Percentiles rank a stretch among this genome's conserved stretches.
These are phyloP conservation scores for Aureobasidium zeae DNA, from an alignment of 2,329 filamentous ascomycete species.

Conservation along the genomic window DNA sequence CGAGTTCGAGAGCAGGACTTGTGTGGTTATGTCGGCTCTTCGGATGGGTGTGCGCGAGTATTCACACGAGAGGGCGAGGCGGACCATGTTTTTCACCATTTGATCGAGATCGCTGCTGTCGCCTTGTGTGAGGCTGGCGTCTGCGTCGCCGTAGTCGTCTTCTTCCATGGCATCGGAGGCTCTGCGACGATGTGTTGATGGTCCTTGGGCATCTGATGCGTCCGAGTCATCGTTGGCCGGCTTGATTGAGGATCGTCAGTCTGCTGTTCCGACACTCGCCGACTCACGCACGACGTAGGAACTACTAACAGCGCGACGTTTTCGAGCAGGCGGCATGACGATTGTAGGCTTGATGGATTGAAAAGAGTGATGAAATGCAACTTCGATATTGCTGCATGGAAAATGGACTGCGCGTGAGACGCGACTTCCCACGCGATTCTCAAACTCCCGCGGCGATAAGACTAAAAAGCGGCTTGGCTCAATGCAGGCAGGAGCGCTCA, in stretches of 20 bases:
- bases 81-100: slow-evolving; percentile 53
- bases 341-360: background rate
- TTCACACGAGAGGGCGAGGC: slow-evolving; percentile 52
- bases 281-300: no score
- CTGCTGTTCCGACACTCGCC: no score
- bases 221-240: slow-evolving; percentile 21
- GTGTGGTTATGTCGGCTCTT: slow-evolving; percentile 48
- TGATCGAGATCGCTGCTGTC: slow-evolving; percentile 30
- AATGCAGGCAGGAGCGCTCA: no score
- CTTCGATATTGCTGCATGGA: background rate
- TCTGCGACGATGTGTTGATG: slow-evolving; percentile 25
- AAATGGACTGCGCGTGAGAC: slow-evolving; percentile 1
- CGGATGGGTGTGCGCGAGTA: slow-evolving; percentile 50
- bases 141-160: slow-evolving; percentile 17
- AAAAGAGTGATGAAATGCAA: background rate
- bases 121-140: slow-evolving; percentile 22
- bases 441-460: background rate
- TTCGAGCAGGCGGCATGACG: slow-evolving; percentile 17
- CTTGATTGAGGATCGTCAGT: background rate
- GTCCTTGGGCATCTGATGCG: slow-evolving; percentile 21
- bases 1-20: slow-evolving; percentile 60
- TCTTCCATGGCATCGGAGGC: slow-evolving; percentile 15
- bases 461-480: no score
- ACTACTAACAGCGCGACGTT: slow-evolving; percentile 23
- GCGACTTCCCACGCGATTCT: slow-evolving; percentile 8